Conservation (phyloP, 345 rosid genomes). For the Melastoma malabathricum region DNA sequence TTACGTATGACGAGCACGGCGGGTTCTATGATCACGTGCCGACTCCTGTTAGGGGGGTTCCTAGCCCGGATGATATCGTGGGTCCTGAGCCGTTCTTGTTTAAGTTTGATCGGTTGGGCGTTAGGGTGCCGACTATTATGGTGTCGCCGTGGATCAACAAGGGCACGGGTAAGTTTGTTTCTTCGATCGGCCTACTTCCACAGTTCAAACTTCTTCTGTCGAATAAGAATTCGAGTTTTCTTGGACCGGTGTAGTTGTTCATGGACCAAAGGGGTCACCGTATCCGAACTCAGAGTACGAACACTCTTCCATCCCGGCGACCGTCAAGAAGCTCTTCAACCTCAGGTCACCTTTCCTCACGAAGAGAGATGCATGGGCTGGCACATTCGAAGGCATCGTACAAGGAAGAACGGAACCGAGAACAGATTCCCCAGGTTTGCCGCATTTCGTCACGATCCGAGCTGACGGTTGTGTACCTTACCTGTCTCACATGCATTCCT, state of each 20-base stretch:
- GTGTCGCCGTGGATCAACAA: conserved; percentile 85
- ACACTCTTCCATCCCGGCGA: conserved; percentile 91
- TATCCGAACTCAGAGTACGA: conserved; percentile 68
- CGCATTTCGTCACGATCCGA: neutral
- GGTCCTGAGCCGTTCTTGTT: conserved; percentile 68
- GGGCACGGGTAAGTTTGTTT: conserved; percentile 36
- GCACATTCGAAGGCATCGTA: conserved; percentile 58
- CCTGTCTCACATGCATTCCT: neutral
- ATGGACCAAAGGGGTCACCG: conserved; percentile 73
- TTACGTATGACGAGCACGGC: conserved; percentile 93
- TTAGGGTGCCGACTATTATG: conserved; percentile 70
- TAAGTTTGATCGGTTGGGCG: conserved; percentile 58
- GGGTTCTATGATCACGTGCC: conserved; percentile 85
- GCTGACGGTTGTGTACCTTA: neutral
- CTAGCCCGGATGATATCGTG: conserved; percentile 81
- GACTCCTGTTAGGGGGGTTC: conserved; percentile 67
- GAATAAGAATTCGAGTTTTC: no score
- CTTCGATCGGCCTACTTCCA: neutral
- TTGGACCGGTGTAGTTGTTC: conserved; percentile 43
- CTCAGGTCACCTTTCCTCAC: conserved; percentile 56
- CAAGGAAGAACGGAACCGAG: conserved; percentile 42
- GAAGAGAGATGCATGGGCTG: conserved; percentile 84
- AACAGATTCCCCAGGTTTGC: conserved; percentile 70
- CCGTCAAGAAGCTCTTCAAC: conserved; percentile 70
- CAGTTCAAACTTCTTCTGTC: no score